A percentile compares a stretch with the other conserved stretches of the same genome.
Conservation (phyloP, 768 basidiomycete species). For the Hypholoma sublateritium region DNA sequence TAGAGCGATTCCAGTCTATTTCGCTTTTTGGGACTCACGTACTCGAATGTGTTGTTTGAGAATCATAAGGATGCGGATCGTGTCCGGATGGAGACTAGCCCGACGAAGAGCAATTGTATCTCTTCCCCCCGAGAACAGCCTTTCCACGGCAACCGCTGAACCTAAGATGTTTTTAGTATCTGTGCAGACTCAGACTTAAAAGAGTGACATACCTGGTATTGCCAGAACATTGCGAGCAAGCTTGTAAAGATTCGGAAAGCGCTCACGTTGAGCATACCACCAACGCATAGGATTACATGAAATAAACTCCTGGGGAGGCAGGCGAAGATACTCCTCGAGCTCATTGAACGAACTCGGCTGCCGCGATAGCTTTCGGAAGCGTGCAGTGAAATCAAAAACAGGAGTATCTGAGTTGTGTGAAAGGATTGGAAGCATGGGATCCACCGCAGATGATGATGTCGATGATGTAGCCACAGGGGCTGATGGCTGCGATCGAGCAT, state of each 20-base stretch:
- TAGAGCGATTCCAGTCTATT: background rate
- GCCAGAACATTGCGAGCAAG: background rate
- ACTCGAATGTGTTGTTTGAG: background rate
- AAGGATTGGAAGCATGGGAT: background rate
- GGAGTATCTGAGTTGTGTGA: background rate
- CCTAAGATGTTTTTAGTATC: background rate
- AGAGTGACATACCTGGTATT: background rate
- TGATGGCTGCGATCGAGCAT: background rate
- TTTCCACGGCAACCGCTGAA: background rate
- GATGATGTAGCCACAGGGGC: background rate
- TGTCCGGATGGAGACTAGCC: background rate
- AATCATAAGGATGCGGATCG: background rate
- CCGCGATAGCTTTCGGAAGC: background rate
- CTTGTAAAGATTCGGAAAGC: background rate
- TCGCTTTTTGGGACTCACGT: background rate
- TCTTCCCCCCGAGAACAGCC: background rate
- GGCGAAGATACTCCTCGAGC: background rate
- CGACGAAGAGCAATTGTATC: background rate
- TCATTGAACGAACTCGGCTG: background rate
- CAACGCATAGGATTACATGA: background rate
- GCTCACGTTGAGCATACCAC: background rate
- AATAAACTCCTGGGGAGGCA: background rate
- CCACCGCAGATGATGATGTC: conserved; percentile 14
- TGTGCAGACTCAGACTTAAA: background rate
- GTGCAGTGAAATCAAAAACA: background rate